Evolutionary conservation across 2,329 filamentous ascomycete genomes (phyloP).

Genomic region (Xylariaceae sp.): DNA sequence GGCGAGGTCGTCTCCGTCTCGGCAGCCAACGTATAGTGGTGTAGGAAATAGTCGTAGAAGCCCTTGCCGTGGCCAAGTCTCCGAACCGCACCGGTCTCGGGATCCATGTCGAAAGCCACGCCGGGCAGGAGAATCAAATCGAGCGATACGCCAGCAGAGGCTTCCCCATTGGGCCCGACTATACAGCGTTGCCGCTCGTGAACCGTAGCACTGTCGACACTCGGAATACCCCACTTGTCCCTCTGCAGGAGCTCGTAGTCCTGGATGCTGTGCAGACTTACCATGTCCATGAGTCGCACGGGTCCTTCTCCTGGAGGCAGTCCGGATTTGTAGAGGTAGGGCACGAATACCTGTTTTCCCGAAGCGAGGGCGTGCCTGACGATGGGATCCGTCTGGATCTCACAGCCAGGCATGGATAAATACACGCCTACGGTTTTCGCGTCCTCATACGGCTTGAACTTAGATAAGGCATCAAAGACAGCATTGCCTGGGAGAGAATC

Average conservation of each 20-base stretch:
- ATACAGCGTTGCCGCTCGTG: constrained; percentile 66
- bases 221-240: constrained; percentile 95
- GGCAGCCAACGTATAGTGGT: constrained; percentile 55
- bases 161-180: constrained; percentile 49
- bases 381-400: constrained; percentile 78
- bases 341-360: constrained; percentile 86
- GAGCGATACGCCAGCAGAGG: constrained; percentile 47
- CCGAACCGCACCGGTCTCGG: constrained; percentile 50
- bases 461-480: constrained; percentile 60
- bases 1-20: constrained; percentile 32
- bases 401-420: constrained; percentile 83
- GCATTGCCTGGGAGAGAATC: constrained; percentile 47
- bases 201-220: constrained; percentile 62
- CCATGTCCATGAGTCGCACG: constrained; percentile 83
- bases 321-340: constrained; percentile 69
- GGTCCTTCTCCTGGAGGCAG: constrained; percentile 49
- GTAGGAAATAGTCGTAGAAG: constrained; percentile 93
- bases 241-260: constrained; percentile 73
- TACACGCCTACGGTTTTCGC: constrained; percentile 79
- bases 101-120: constrained; percentile 75
- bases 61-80: constrained; percentile 91
- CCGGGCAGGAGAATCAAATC: constrained; percentile 90
- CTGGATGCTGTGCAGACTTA: constrained; percentile 63
- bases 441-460: constrained; percentile 66
- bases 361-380: constrained; percentile 70